Conservation (phyloP, 192 early-diverging fungal genomes). For the Pecoramyces ruminantium region DNA sequence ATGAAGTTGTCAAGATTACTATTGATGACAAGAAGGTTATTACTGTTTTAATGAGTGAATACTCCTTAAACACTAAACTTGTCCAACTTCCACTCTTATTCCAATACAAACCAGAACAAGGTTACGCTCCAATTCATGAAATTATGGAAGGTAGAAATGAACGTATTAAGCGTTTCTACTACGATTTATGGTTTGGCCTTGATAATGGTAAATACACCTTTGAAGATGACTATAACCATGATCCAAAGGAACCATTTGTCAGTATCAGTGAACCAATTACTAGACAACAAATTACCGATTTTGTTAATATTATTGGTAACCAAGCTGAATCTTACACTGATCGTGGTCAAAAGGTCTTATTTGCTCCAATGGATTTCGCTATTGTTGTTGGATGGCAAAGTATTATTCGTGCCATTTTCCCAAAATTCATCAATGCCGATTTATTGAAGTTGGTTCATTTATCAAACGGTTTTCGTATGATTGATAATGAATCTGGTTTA, state of each 20-base stretch:
- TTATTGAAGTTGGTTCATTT: slow-evolving; percentile 82
- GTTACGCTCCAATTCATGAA: slow-evolving; percentile 73
- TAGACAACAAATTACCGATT: slow-evolving; percentile 47
- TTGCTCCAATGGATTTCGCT: slow-evolving; percentile 83
- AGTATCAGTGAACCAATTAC: slow-evolving; percentile 41
- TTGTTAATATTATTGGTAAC: slow-evolving; percentile 63
- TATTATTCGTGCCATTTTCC: slow-evolving; percentile 80
- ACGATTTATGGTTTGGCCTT: slow-evolving; percentile 50
- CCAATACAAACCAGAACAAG: slow-evolving; percentile 57
- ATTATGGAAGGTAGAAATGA: slow-evolving; percentile 69
- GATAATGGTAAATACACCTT: slow-evolving; percentile 23
- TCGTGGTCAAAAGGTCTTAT: slow-evolving; percentile 49
- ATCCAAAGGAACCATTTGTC: slow-evolving; percentile 45
- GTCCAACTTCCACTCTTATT: slow-evolving; percentile 69
- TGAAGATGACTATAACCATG: slow-evolving; percentile 27
- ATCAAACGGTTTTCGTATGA: slow-evolving; percentile 79
- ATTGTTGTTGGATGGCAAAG: slow-evolving; percentile 83
- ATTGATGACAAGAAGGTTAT: slow-evolving; percentile 28
- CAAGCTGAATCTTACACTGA: slow-evolving; percentile 44
- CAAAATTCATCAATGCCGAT: slow-evolving; percentile 85
- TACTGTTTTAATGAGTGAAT: slow-evolving; percentile 47
- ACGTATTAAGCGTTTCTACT: slow-evolving; percentile 75
- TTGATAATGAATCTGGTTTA: slow-evolving; percentile 54
- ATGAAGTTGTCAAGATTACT: slow-evolving; percentile 28
- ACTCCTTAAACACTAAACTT: slow-evolving; percentile 10